Evolutionary conservation across 2,329 filamentous ascomycete genomes (phyloP).

Genomic region (Penicillium sp.): DNA sequence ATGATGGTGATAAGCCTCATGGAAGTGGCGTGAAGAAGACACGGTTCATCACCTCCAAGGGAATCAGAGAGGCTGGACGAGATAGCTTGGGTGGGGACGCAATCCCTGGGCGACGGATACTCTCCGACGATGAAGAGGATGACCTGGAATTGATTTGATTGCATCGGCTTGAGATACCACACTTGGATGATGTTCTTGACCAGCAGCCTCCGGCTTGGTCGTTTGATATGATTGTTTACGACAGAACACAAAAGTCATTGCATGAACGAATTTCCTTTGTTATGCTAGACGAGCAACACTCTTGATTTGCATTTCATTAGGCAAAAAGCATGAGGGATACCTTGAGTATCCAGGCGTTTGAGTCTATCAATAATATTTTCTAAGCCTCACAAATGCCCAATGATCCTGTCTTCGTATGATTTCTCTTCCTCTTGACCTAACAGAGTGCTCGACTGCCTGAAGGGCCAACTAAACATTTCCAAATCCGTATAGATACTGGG

Average conservation of each 20-base stretch:
- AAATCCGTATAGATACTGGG: conserved; percentile 8
- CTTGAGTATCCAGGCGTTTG: not conserved
- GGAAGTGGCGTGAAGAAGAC: conserved; percentile 63
- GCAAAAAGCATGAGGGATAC: not conserved
- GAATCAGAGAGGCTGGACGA: conserved; percentile 73
- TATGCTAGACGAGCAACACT: not conserved
- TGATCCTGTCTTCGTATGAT: not conserved
- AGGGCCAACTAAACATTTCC: not conserved
- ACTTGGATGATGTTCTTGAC: not conserved
- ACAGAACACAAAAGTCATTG: conserved; percentile 15
- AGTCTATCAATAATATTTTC: not conserved
- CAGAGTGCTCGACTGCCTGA: not conserved
- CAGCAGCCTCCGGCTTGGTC: not conserved
- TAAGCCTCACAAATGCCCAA: not conserved
- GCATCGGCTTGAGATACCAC: not conserved
- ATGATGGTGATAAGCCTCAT: conserved; percentile 37
- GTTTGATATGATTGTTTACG: conserved; percentile 16
- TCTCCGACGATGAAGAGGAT: conserved; percentile 53
- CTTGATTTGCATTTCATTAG: not conserved
- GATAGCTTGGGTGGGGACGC: conserved; percentile 64
- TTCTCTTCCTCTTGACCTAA: not conserved
- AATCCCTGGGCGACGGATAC: conserved; percentile 23
- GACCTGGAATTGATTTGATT: conserved; percentile 50
- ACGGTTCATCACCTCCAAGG: conserved; percentile 75
- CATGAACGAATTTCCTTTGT: conserved; percentile 12